Base-by-base conservation (phyloP, 2,329 filamentous ascomycete species). In the Celoporthe dispersa region DNA sequence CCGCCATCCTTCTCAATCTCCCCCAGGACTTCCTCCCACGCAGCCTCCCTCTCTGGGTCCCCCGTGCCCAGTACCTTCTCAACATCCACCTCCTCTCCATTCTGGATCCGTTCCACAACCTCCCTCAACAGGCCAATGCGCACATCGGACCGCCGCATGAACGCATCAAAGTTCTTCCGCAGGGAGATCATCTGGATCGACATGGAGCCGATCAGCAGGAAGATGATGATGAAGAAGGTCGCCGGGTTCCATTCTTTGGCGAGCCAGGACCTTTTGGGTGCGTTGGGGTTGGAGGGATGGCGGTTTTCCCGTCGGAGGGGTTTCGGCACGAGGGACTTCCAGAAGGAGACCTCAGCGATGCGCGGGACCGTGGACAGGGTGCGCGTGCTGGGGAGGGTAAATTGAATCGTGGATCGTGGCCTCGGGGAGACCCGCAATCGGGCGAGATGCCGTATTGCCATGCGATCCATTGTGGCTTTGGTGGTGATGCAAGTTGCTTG, bases 201-300 rank as follows among this genome's bases (percentile, higher is more conserved):
- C 85, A 98, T 97, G 72, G 94, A 97, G 4, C 97, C 97, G 73
- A 98, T 95, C 73, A 98, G 86, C 55, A 94, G 84, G 76, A 94
- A 94, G 73, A 95, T 93, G 75, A 90, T 84, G 74, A 95, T 93
- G 79, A 91, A 96, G 77, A 94, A 95, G 0, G 91, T 94, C 28
- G 92, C 92, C 2, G 93, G 92, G 75, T 95, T 95, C 90, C 91
- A 93, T 74, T 89, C 87, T 77, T 88, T 91, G 22, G 86, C 82
- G 73, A 85, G 87, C 66, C 66, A 68, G 33, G 79, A 76, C 44
- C 82, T 80, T 75, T 81, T 81, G 57, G 72, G 75, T 22, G 75
- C 77, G 72, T 76, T 76, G 67, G 75, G 79, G 66, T 80, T 75
- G 60, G 75, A 78, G 66, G 75, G 84, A 74, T 82, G 78, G 80